phyloP scores from a whole-genome alignment of 768 basidiomycete species.

The Solioccasus polychromus region DNA sequence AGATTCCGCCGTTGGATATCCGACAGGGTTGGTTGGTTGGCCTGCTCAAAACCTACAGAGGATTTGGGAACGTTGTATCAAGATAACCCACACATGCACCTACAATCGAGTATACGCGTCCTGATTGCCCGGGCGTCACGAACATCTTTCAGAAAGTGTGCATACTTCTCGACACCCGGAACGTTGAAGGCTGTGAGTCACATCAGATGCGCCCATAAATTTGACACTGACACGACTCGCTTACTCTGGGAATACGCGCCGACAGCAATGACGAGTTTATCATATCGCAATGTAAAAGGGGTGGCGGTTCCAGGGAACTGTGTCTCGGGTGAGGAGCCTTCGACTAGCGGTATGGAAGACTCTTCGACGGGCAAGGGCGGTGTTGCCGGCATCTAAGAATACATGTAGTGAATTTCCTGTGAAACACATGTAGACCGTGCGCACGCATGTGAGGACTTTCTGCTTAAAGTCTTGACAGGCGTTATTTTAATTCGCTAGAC shows the following conservation, averaged over 20 bases:
- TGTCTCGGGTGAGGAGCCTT: constrained; percentile 15
- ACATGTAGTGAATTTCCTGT: not conserved
- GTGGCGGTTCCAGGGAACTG: constrained; percentile 25
- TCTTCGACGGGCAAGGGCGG: constrained; percentile 37
- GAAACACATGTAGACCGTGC: constrained; percentile 23
- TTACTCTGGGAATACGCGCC: constrained; percentile 84
- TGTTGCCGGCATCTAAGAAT: constrained; percentile 61
- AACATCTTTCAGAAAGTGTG: constrained; percentile 80
- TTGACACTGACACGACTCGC: constrained; percentile 18
- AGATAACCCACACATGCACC: constrained; percentile 10
- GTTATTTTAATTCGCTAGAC: constrained; percentile 8
- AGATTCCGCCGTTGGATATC: constrained; percentile 73
- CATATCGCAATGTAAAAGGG: constrained; percentile 63
- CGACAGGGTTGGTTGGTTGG: constrained; percentile 73
- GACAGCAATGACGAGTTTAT: constrained; percentile 81
- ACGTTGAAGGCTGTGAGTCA: constrained; percentile 54
- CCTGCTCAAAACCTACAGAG: constrained; percentile 72
- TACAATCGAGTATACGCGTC: constrained; percentile 71
- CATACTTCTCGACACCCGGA: constrained; percentile 78
- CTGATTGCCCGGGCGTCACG: constrained; percentile 72
- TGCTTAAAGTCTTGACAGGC: constrained; percentile 50
- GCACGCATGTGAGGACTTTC: constrained; percentile 58
- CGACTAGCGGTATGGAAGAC: constrained; percentile 10
- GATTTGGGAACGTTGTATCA: constrained; percentile 1
- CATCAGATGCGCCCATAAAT: constrained; percentile 1